Base-by-base conservation (phyloP, 306 rosid species). In the Cicer pinnatifidum region DNA sequence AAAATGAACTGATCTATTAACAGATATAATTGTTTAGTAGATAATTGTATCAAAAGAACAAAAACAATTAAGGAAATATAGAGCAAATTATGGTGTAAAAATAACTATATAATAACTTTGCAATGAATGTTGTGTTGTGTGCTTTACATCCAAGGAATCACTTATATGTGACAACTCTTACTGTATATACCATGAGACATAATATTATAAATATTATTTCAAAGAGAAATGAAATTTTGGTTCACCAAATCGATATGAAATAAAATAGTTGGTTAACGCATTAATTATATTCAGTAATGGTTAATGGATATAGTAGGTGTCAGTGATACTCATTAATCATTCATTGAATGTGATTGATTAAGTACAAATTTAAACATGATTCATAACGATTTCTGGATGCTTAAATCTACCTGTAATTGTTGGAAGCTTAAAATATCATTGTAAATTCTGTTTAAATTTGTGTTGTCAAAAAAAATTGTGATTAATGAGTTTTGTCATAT, bases 41-140 rank as follows among this genome's bases (percentile, higher is more conserved):
- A 44, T 13, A 63, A 19, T 23, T 23, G 3, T 23, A 23, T 23
- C 33, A 23, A 23, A 2, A 23, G 33, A 23, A 23, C 33, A 3
- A 28, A 28, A 28, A 28, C 5, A 28, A 3, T 28, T 28, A 28
- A 3, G 5, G 35, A 28, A 28, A 28, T 28, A 3, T 28, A 28
- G 3, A 28, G 35, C 35, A 28, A 28, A 28, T 28, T 28, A 44
- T 64, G 72, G 17, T 45, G 38, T 28, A 67, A 46, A 64, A 6
- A 20, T 16, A 17, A 37, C 12, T 28, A 33, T 72, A 23, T 23
- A 23, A 62, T 43, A 28, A 47, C 20, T 7, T 50, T 46, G 17
- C 10, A 72, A 46, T 13, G 56, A 48, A 68, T 44, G 46, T 33
- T 67, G 67, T 16, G 41, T 37, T 63, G 35, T 45, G 50, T 47